Evolutionary conservation across 208 protist species (phyloP).

Genomic region (Acanthamoeba quina): DNA sequence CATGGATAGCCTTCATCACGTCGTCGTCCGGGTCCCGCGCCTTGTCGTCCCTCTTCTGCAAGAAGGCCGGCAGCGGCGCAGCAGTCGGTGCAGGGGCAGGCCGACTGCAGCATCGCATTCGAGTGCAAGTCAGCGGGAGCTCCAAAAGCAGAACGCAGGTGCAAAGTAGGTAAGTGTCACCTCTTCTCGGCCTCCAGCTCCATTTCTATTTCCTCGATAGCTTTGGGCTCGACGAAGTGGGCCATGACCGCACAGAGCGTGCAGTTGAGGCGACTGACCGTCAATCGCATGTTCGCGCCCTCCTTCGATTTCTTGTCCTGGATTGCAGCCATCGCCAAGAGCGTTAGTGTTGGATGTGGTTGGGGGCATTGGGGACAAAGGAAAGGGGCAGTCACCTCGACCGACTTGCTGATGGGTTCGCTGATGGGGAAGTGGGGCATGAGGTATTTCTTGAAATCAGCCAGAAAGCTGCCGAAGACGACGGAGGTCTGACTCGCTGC

Average conservation of each 20-base stretch:
- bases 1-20: neutral
- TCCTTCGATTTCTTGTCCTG: constrained; percentile 63
- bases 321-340: neutral
- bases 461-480: neutral
- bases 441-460: constrained; percentile 43
- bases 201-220: constrained; percentile 10
- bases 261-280: constrained; percentile 46
- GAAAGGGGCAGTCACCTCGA: neutral
- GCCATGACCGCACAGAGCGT: constrained; percentile 47
- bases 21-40: neutral
- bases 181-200: neutral
- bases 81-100: neutral
- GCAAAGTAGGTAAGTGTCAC: neutral
- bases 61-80: constrained; percentile 17
- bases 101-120: neutral
- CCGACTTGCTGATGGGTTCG: constrained; percentile 44
- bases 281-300: neutral
- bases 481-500: neutral
- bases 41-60: constrained; percentile 29
- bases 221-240: constrained; percentile 34
- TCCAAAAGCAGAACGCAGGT: neutral
- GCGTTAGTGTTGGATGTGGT: neutral
- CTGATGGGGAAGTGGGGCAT: constrained; percentile 52
- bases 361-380: too few species aligned
- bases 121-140: neutral